A percentile compares a stretch with the other conserved stretches of the same genome.
These are phyloP conservation scores for Tulasnella sp. DNA, from an alignment of 768 basidiomycete genomes.

Conservation along the genomic window DNA sequence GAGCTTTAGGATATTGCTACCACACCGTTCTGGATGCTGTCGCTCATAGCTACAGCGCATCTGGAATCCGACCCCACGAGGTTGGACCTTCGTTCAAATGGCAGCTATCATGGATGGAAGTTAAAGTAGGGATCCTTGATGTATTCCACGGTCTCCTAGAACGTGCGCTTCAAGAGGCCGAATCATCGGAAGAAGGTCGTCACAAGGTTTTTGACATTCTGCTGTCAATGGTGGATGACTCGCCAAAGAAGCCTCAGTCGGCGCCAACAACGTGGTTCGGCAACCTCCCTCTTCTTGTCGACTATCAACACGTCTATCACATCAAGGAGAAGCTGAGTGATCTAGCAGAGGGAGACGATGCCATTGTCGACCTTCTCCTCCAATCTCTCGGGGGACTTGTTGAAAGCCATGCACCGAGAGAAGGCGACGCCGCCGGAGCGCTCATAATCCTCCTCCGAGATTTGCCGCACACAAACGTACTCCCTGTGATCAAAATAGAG, in stretches of 20 bases:
- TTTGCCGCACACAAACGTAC: background rate
- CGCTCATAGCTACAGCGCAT: constrained; percentile 51
- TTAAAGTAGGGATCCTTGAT: constrained; percentile 63
- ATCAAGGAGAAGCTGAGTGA: constrained; percentile 40
- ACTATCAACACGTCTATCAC: constrained; percentile 60
- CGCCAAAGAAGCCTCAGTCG: constrained; percentile 15
- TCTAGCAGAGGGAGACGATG: constrained; percentile 42
- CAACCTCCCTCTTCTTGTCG: constrained; percentile 52
- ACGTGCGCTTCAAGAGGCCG: constrained; percentile 39
- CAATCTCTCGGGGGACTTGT: background rate
- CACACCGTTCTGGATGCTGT: constrained; percentile 44
- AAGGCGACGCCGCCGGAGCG: background rate
- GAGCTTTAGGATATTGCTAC: constrained; percentile 49
- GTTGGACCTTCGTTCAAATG: constrained; percentile 39
- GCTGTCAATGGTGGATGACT: constrained; percentile 35
- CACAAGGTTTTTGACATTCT: constrained; percentile 44
- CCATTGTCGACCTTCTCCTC: constrained; percentile 40
- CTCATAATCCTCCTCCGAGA: background rate
- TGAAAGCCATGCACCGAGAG: background rate
- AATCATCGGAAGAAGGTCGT: constrained; percentile 41
- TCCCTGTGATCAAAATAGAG: background rate
- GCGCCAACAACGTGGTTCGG: constrained; percentile 33
- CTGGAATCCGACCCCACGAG: constrained; percentile 25
- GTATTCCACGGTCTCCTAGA: constrained; percentile 49
- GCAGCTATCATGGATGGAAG: constrained; percentile 59